Conservation (phyloP, 2,329 filamentous ascomycete species). For the Ascocoryne sarcoides region DNA sequence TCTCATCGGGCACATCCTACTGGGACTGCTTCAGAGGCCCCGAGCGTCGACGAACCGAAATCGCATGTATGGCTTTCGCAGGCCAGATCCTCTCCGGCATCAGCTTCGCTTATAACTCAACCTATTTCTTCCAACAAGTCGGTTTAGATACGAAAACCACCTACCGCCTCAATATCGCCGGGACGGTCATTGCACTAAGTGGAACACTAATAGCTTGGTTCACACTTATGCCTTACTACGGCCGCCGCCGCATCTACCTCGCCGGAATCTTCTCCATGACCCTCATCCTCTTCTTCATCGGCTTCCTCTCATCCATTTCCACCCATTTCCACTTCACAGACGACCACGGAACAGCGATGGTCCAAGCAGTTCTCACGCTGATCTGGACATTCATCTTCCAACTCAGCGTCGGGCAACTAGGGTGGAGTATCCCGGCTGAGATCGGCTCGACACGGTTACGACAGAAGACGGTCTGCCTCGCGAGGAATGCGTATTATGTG, state of each 20-base stretch:
- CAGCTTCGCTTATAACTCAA: constrained; percentile 54
- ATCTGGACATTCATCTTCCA: constrained; percentile 26
- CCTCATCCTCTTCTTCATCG: constrained; percentile 39
- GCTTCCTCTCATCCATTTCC: constrained; percentile 25
- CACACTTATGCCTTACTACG: constrained; percentile 34
- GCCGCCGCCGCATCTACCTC: constrained; percentile 41
- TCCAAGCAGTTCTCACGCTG: constrained; percentile 22
- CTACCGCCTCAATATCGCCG: constrained; percentile 52
- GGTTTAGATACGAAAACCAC: constrained; percentile 39
- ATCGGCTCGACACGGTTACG: constrained; percentile 30
- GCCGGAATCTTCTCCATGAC: constrained; percentile 37
- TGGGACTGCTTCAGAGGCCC: constrained; percentile 37
- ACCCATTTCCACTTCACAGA: constrained; percentile 10
- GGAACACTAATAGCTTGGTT: constrained; percentile 42
- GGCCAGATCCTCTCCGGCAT: constrained; percentile 27
- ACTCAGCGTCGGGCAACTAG: constrained; percentile 32
- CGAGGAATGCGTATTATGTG: constrained; percentile 30
- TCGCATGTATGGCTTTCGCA: constrained; percentile 35
- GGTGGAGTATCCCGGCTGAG: constrained; percentile 29
- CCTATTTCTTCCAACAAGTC: constrained; percentile 48
- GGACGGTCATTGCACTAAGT: constrained; percentile 38
- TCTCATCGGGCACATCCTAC: constrained; percentile 34
- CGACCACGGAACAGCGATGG: constrained; percentile 10
- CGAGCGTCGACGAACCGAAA: constrained; percentile 39
- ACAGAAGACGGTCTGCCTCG: constrained; percentile 23